phyloP scores from a whole-genome alignment of 1,284 basidiomycete genomes.

The Puccinia horiana region DNA sequence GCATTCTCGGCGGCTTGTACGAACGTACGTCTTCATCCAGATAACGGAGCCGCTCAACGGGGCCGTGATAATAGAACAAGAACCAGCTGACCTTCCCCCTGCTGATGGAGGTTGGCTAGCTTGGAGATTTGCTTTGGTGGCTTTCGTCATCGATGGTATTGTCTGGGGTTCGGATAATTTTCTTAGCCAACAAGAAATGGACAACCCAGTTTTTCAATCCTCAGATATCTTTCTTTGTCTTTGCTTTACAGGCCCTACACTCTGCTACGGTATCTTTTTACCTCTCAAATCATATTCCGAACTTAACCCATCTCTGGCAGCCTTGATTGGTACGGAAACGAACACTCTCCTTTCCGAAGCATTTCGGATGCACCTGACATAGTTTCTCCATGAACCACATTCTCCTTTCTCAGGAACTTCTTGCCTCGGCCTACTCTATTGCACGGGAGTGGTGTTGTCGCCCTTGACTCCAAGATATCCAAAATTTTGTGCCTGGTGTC shows the following conservation, averaged over 20 bases:
- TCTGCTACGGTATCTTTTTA: conserved; percentile 39
- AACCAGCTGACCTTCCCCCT: conserved; percentile 2
- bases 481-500: conserved; percentile 21
- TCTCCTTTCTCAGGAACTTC: conserved; percentile 22
- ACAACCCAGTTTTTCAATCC: not conserved
- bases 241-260: conserved; percentile 17
- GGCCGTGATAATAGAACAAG: not conserved
- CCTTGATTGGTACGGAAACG: conserved; percentile 20
- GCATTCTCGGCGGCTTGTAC: not conserved
- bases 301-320: conserved; percentile 34
- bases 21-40: not conserved
- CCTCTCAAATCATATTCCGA: conserved; percentile 35
- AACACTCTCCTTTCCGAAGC: not conserved
- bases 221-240: not conserved
- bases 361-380: not conserved
- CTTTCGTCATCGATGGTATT: conserved; percentile 32
- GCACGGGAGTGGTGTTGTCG: conserved; percentile 16
- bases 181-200: no score
- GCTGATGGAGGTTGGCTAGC: conserved; percentile 35
- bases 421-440: conserved; percentile 28
- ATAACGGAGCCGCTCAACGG: not conserved
- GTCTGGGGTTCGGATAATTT: conserved; percentile 22
- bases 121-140: conserved; percentile 33
- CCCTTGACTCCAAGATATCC: conserved; percentile 13
- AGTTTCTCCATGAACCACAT: not conserved